Evolutionary conservation across 257 asterid genomes (phyloP).

Genomic region (Linaria vulgaris): DNA sequence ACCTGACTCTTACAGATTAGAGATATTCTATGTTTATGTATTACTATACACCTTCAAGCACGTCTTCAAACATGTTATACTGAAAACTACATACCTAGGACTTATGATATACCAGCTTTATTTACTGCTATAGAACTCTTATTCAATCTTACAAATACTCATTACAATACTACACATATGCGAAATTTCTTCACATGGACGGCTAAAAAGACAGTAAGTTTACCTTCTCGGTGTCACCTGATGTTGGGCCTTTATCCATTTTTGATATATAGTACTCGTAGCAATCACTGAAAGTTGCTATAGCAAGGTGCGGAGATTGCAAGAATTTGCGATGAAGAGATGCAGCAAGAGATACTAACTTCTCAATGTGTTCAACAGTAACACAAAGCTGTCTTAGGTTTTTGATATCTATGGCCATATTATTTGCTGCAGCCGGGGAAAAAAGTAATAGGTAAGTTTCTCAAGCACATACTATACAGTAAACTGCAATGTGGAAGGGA

Average conservation of each 20-base stretch:
- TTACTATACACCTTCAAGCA: no score
- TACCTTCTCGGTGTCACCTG: slow-evolving; percentile 51
- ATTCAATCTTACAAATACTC: no score
- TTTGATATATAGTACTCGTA: slow-evolving; percentile 57
- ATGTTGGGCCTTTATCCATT: slow-evolving; percentile 62
- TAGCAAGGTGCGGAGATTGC: slow-evolving; percentile 69
- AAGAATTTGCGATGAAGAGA: slow-evolving; percentile 76
- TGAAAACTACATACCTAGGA: neutral
- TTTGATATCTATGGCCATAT: slow-evolving; percentile 39
- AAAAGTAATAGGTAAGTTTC: neutral
- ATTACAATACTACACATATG: no score
- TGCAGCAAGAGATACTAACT: slow-evolving; percentile 62
- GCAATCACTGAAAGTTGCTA: slow-evolving; percentile 67
- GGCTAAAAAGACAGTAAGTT: slow-evolving; percentile 9
- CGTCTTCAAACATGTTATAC: neutral
- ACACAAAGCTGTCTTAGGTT: slow-evolving; percentile 66
- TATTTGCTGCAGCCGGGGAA: slow-evolving; percentile 44
- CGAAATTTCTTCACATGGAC: neutral
- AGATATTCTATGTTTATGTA: no score
- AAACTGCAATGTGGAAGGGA: slow-evolving; percentile 16
- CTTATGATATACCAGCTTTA: no score
- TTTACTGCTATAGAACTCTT: no score
- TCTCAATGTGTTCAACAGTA: slow-evolving; percentile 75
- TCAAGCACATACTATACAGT: neutral
- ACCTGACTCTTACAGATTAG: no score